Evolutionary conservation across 176 grass and related monocot species (phyloP).

Genomic region (Ensete glaucum): DNA sequence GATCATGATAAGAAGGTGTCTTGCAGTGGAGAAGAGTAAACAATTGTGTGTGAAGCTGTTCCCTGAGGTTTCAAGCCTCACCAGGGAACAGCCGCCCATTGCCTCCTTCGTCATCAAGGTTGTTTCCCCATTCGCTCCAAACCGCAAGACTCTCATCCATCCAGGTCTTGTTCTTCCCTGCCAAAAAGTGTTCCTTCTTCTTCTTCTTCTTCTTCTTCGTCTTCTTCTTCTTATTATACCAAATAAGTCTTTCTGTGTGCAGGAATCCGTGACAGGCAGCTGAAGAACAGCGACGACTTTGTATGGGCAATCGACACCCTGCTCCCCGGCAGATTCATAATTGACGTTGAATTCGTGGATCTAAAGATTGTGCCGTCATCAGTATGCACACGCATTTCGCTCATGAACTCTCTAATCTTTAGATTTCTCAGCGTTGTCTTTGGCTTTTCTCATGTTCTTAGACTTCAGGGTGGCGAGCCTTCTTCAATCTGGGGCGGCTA

Average conservation of each 20-base stretch:
- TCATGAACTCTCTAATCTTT: neutral
- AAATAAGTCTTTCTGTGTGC: neutral
- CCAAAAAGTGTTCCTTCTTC: neutral
- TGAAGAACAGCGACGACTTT: slow-evolving; percentile 85
- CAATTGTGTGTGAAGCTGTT: slow-evolving; percentile 83
- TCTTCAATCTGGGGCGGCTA: slow-evolving; percentile 58
- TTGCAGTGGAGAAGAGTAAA: slow-evolving; percentile 91
- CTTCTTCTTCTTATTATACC: neutral
- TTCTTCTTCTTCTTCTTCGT: neutral
- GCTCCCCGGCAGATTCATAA: slow-evolving; percentile 71
- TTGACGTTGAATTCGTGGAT: slow-evolving; percentile 94
- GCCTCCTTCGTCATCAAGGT: slow-evolving; percentile 88
- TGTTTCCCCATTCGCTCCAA: slow-evolving; percentile 53
- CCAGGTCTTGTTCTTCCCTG: slow-evolving; percentile 36
- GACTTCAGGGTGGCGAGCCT: slow-evolving; percentile 67
- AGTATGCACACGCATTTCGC: slow-evolving; percentile 32
- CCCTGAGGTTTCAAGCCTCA: slow-evolving; percentile 51
- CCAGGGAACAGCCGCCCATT: slow-evolving; percentile 57
- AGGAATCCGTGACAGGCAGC: slow-evolving; percentile 82
- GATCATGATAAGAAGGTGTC: slow-evolving; percentile 39
- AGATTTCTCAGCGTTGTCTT: neutral
- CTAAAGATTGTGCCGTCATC: slow-evolving; percentile 60
- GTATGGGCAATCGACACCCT: slow-evolving; percentile 78
- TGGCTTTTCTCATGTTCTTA: neutral
- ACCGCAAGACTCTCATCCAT: slow-evolving; percentile 68